Conservation (phyloP, 805 yeast genomes). For the Lipomyces orientalis region DNA sequence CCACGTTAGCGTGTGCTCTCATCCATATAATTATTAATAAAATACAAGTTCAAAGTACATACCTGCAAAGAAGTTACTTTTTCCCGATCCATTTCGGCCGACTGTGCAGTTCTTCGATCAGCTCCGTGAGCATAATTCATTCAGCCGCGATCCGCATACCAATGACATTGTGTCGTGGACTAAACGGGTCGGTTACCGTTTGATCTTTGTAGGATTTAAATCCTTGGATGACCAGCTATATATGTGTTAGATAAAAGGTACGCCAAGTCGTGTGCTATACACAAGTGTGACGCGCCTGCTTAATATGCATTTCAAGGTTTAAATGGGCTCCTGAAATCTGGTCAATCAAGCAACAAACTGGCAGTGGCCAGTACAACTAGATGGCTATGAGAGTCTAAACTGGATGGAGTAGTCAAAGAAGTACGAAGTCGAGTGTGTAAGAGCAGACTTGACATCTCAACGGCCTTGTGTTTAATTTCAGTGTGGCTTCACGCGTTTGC, state of each 20-base stretch:
- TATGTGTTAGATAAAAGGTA: neutral
- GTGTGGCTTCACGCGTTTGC: neutral
- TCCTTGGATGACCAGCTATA: constrained; percentile 76
- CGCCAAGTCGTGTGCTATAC: neutral
- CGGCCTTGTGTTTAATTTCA: too few species aligned
- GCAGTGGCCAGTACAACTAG: neutral
- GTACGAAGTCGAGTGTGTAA: neutral
- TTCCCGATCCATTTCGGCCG: constrained; percentile 96
- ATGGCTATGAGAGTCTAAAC: neutral
- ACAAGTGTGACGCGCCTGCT: constrained; percentile 25
- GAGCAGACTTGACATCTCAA: too few species aligned
- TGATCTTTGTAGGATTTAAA: constrained; percentile 90
- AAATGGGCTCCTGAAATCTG: neutral
- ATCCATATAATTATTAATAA: neutral
- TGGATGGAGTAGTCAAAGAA: neutral
- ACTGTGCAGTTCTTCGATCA: constrained; percentile 43
- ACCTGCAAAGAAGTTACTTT: constrained; percentile 85
- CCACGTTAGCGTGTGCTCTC: neutral
- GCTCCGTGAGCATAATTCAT: constrained; percentile 5
- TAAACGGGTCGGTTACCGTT: constrained; percentile 73
- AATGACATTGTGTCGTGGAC: constrained; percentile 83
- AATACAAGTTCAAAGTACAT: neutral
- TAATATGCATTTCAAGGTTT: constrained; percentile 28
- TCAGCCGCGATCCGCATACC: constrained; percentile 44
- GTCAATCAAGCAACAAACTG: neutral